These are phyloP conservation scores for Suillus clintonianus DNA, from an alignment of 768 basidiomycete genomes.

Conservation along the genomic window DNA sequence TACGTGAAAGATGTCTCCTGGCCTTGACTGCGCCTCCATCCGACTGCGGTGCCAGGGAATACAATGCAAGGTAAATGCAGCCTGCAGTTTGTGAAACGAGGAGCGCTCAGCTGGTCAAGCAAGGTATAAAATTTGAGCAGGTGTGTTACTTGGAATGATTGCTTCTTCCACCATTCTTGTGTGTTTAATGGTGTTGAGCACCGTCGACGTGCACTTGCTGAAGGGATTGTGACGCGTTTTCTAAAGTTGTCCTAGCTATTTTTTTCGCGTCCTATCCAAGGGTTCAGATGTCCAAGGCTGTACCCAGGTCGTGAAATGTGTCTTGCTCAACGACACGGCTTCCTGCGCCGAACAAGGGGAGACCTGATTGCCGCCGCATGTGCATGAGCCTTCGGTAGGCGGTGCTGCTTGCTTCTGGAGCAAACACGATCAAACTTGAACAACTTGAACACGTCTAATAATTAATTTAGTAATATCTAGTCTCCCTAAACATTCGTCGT, in stretches of 20 bases:
- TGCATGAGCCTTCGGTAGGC: no score
- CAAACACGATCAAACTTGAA: no score
- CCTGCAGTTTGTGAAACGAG: neutral
- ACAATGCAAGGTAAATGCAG: neutral
- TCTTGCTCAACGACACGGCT: no score
- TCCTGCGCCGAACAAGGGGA: no score
- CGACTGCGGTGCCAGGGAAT: neutral
- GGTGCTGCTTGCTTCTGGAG: no score
- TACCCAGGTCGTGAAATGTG: neutral
- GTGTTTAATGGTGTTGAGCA: neutral
- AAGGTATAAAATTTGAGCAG: neutral
- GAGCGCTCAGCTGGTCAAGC: neutral
- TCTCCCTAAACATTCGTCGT: no score
- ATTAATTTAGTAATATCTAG: no score
- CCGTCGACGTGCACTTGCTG: neutral
- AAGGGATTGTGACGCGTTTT: no score
- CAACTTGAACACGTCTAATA: no score
- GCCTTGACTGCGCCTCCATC: neutral
- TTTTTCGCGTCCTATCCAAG: no score
- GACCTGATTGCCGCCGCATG: no score
- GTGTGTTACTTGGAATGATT: neutral
- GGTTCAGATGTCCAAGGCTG: neutral
- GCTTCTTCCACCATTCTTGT: neutral
- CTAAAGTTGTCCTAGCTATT: neutral
- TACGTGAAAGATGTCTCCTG: neutral